Evolutionary conservation across 2,329 filamentous ascomycete species (phyloP).

Genomic region (Sporothrix phasma): DNA sequence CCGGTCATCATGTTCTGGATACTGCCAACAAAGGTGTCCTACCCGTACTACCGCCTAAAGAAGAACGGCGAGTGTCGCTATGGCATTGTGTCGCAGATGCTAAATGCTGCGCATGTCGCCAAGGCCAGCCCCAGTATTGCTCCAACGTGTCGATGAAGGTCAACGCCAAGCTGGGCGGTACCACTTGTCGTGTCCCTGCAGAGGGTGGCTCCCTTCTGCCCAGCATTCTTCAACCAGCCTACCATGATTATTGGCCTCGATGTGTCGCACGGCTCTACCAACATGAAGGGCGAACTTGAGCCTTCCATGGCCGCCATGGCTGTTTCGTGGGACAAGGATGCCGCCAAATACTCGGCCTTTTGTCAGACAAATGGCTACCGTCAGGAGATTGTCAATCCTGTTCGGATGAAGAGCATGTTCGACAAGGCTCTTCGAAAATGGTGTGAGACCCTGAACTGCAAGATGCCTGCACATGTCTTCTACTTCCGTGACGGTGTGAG

Average conservation of each 20-base stretch:
- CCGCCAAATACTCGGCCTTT: conserved; percentile 65
- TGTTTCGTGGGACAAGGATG: conserved; percentile 62
- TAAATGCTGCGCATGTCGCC: conserved; percentile 60
- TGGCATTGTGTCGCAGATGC: conserved; percentile 72
- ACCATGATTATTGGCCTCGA: conserved; percentile 88
- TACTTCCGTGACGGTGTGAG: conserved; percentile 92
- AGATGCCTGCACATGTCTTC: conserved; percentile 66
- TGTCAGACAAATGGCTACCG: conserved; percentile 77
- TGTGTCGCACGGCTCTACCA: conserved; percentile 69
- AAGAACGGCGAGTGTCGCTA: conserved; percentile 78
- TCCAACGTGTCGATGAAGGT: conserved; percentile 96
- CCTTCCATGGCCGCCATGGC: conserved; percentile 83
- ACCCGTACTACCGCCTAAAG: conserved; percentile 77
- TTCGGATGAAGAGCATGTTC: conserved; percentile 59
- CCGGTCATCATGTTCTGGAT: conserved; percentile 77
- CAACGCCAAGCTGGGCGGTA: conserved; percentile 87
- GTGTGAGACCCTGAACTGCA: conserved; percentile 39
- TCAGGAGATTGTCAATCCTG: conserved; percentile 63
- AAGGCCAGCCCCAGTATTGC: conserved; percentile 71
- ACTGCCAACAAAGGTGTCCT: conserved; percentile 58
- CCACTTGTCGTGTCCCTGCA: conserved; percentile 45
- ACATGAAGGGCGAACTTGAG: conserved; percentile 40
- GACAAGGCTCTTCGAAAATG: conserved; percentile 55
- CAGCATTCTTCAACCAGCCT: conserved; percentile 36
- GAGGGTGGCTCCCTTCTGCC: conserved; percentile 22